These are phyloP conservation scores for Pezicula radicicola DNA, from an alignment of 2,329 filamentous ascomycete species.

Conservation along the genomic window DNA sequence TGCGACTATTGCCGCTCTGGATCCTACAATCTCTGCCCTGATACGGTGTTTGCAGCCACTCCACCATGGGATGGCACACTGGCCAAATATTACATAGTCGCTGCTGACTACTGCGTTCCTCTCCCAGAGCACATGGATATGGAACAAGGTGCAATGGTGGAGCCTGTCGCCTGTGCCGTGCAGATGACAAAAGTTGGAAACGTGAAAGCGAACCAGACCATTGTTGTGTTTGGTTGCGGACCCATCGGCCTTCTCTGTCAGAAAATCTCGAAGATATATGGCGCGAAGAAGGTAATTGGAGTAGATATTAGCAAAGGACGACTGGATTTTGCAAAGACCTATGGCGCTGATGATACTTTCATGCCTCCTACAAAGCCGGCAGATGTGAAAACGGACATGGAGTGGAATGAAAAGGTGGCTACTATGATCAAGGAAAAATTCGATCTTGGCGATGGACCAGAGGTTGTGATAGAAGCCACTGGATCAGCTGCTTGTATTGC, in stretches of 20 bases:
- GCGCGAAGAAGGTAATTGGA: conserved; percentile 41
- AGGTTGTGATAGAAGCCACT: conserved; percentile 47
- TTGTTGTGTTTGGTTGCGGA: conserved; percentile 47
- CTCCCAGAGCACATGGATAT: conserved; percentile 40
- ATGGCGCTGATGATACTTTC: conserved; percentile 41
- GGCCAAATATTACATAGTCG: conserved; percentile 42
- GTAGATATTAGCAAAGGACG: conserved; percentile 42
- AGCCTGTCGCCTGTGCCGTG: conserved; percentile 49
- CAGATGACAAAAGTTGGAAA: conserved; percentile 40
- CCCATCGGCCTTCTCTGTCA: conserved; percentile 45
- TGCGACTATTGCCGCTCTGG: conserved; percentile 39
- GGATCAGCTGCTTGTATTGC: conserved; percentile 45
- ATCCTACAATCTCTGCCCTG: conserved; percentile 35
- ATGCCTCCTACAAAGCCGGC: conserved; percentile 30
- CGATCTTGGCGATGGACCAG: conserved; percentile 40
- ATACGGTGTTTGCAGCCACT: conserved; percentile 45
- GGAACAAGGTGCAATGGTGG: conserved; percentile 48
- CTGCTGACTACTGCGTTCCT: conserved; percentile 42
- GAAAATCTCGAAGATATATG: conserved; percentile 42
- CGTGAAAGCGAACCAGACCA: conserved; percentile 36
- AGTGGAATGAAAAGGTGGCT: conserved; percentile 31
- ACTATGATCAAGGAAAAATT: conserved; percentile 36
- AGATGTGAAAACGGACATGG: conserved; percentile 26
- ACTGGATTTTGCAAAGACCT: conserved; percentile 38
- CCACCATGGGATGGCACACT: conserved; percentile 46